These are phyloP conservation scores for Hippophae tibetana DNA, from an alignment of 306 rosid species.

Conservation along the genomic window DNA sequence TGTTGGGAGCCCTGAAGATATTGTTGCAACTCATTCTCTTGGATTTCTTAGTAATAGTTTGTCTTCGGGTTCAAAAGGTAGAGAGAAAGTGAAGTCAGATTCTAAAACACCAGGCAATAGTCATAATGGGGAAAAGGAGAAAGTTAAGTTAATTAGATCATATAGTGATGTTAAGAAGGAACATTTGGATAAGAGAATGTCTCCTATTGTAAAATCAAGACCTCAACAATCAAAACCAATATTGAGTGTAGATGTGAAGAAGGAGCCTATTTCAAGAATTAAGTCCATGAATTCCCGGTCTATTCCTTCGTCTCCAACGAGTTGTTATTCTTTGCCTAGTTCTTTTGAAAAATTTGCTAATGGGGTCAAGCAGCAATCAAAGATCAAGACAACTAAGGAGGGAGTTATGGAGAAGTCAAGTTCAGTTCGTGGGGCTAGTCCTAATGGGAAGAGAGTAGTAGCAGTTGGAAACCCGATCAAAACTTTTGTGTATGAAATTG, in stretches of 20 bases:
- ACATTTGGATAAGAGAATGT: constrained; percentile 38
- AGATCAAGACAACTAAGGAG: constrained; percentile 40
- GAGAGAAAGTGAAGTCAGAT: constrained; percentile 37
- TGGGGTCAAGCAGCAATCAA: constrained; percentile 66
- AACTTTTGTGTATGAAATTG: constrained; percentile 74
- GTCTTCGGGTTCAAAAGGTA: constrained; percentile 27
- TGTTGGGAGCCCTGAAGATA: constrained; percentile 88
- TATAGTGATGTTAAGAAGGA: constrained; percentile 38
- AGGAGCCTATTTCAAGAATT: constrained; percentile 49
- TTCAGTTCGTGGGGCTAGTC: constrained; percentile 51
- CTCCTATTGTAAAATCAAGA: constrained; percentile 35
- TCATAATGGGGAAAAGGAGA: constrained; percentile 35
- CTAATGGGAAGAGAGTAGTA: constrained; percentile 34
- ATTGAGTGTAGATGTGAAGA: constrained; percentile 48
- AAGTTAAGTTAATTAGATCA: constrained; percentile 21
- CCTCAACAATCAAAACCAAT: constrained; percentile 37
- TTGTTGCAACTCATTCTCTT: constrained; percentile 73
- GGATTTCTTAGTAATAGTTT: constrained; percentile 47
- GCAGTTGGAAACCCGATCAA: constrained; percentile 43
- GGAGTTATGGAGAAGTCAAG: constrained; percentile 44
- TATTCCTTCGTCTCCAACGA: constrained; percentile 74
- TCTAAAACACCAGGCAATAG: constrained; percentile 26
- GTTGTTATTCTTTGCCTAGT: constrained; percentile 76
- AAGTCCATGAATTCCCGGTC: constrained; percentile 69
- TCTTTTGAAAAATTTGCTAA: constrained; percentile 77